Percentiles rank a stretch among this genome's conserved stretches.
Evolutionary conservation across 192 early-diverging fungal species (phyloP).

Genomic region (Coemansia biformis): DNA sequence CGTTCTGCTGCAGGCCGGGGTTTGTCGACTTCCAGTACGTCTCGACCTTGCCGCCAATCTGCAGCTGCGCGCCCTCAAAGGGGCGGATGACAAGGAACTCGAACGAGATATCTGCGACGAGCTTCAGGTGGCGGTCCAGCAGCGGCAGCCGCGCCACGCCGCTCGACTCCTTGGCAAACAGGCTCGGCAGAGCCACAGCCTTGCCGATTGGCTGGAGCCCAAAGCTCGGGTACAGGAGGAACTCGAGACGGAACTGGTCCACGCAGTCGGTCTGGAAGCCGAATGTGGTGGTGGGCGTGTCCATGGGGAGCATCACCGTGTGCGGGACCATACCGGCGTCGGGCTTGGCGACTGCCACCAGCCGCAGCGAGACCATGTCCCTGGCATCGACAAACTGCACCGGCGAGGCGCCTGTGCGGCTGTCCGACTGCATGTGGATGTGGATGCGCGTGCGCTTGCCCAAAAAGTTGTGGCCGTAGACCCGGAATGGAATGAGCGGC

Average conservation of each 20-base stretch:
- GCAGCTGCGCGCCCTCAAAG: slow-evolving; percentile 79
- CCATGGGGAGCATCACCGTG: slow-evolving; percentile 82
- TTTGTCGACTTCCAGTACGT: slow-evolving; percentile 99
- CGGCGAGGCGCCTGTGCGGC: slow-evolving; percentile 22
- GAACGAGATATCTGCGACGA: slow-evolving; percentile 87
- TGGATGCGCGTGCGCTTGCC: slow-evolving; percentile 86
- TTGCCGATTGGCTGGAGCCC: slow-evolving; percentile 89
- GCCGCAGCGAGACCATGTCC: slow-evolving; percentile 63
- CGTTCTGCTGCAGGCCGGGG: slow-evolving; percentile 44
- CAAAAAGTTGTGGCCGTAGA: slow-evolving; percentile 97
- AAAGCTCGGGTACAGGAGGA: slow-evolving; percentile 96
- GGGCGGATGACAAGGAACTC: slow-evolving; percentile 78
- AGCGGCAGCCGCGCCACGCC: slow-evolving; percentile 60
- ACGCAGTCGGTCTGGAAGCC: slow-evolving; percentile 77
- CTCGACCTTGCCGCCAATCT: slow-evolving; percentile 93
- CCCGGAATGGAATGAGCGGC: slow-evolving; percentile 95
- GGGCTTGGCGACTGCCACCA: slow-evolving; percentile 83
- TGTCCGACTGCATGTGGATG: slow-evolving; percentile 58
- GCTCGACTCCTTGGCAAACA: slow-evolving; percentile 50
- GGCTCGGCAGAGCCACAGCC: slow-evolving; percentile 70
- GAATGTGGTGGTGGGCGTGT: slow-evolving; percentile 64
- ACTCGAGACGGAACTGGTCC: slow-evolving; percentile 79
- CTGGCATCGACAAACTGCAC: slow-evolving; percentile 38
- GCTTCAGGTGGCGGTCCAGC: slow-evolving; percentile 84
- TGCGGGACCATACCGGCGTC: slow-evolving; percentile 86